A percentile compares a stretch with the other conserved stretches of the same genome.
These are phyloP conservation scores for Teratosphaeria gauchensis DNA, from an alignment of 2,329 filamentous ascomycete genomes.

Conservation along the genomic window DNA sequence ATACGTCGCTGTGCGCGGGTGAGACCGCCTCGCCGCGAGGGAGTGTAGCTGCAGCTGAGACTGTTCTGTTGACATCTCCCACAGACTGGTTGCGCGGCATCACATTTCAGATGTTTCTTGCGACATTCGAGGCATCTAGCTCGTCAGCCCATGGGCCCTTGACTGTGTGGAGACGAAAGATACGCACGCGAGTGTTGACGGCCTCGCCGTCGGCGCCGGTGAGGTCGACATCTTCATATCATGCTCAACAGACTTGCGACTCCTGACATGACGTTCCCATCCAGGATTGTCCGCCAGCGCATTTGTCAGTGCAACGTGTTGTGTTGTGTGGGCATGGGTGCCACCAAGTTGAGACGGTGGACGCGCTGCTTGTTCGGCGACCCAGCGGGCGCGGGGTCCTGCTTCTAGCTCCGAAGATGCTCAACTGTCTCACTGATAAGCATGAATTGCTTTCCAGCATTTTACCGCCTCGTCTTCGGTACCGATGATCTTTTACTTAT, in stretches of 20 bases:
- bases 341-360: too few relatives aligned
- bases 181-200: background rate
- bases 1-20: background rate
- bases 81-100: background rate
- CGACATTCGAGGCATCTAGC: slow-evolving; percentile 1
- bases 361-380: background rate
- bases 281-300: background rate
- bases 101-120: slow-evolving; percentile 3
- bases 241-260: background rate
- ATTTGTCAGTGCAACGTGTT: background rate
- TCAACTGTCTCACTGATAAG: too few relatives aligned
- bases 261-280: background rate
- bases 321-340: background rate
- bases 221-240: background rate
- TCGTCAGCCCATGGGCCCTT: background rate
- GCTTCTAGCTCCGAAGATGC: too few relatives aligned
- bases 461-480: too few relatives aligned
- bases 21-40: background rate
- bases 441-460: too few relatives aligned
- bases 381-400: too few relatives aligned
- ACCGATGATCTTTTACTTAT: too few relatives aligned
- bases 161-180: background rate
- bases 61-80: background rate
- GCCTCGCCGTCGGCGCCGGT: background rate
- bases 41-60: slow-evolving; percentile 1